These are phyloP conservation scores for Pseudotulostoma volvatum DNA, from an alignment of 495 filamentous ascomycete genomes.

Conservation along the genomic window DNA sequence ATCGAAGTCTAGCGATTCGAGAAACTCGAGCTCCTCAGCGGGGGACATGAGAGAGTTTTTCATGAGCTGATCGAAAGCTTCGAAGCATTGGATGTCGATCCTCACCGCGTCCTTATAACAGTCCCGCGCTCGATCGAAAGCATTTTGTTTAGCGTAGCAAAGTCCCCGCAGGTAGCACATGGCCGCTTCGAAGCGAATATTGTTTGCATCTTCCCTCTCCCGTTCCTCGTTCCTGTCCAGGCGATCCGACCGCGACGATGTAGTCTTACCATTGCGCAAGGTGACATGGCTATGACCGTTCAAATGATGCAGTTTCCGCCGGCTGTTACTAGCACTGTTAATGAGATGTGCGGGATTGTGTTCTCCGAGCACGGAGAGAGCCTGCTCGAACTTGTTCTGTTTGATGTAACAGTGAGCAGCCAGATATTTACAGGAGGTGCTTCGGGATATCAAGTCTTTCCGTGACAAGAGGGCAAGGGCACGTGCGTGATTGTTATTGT, in stretches of 20 bases:
- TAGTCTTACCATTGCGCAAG: constrained; percentile 28
- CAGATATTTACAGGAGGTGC: constrained; percentile 76
- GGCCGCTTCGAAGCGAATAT: constrained; percentile 74
- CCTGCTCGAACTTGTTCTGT: constrained; percentile 77
- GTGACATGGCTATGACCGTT: constrained; percentile 34
- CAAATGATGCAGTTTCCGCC: constrained; percentile 40
- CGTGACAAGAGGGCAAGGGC: constrained; percentile 73
- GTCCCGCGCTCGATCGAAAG: constrained; percentile 91
- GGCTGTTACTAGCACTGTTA: constrained; percentile 41
- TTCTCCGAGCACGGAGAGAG: constrained; percentile 75
- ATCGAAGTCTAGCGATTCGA: constrained; percentile 85
- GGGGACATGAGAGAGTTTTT: constrained; percentile 97
- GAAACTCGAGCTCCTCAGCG: constrained; percentile 84
- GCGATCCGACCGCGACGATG: constrained; percentile 27
- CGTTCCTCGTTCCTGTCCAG: constrained; percentile 45
- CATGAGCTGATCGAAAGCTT: constrained; percentile 95
- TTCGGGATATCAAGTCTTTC: constrained; percentile 65
- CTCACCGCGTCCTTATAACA: constrained; percentile 95
- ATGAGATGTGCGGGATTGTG: constrained; percentile 82
- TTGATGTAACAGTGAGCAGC: constrained; percentile 86
- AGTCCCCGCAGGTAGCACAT: constrained; percentile 94
- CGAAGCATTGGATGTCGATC: constrained; percentile 96
- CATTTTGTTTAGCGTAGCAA: constrained; percentile 94
- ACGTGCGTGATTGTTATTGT: constrained; percentile 80
- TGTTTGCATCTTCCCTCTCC: constrained; percentile 51